Conservation (phyloP, 306 rosid genomes). For the Sophora flavescens region DNA sequence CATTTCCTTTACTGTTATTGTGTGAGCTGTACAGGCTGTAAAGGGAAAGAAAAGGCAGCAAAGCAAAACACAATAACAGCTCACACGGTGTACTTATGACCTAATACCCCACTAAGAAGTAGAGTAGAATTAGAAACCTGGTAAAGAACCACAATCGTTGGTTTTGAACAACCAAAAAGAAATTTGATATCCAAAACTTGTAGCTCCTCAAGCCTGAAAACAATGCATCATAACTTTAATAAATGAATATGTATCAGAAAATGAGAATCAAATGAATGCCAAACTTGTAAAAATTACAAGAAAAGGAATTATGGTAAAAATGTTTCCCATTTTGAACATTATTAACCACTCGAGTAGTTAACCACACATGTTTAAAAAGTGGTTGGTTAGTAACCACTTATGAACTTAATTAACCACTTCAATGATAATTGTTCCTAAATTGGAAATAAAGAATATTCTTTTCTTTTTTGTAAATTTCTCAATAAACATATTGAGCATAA, state of each 20-base stretch:
- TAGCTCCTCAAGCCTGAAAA: conserved; percentile 98
- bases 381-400: neutral
- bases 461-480: neutral
- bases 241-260: conserved; percentile 9
- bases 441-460: neutral
- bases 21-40: too few species aligned
- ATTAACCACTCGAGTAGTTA: neutral
- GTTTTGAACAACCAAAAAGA: conserved; percentile 94
- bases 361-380: neutral
- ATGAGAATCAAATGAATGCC: neutral
- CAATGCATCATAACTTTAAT: conserved; percentile 37
- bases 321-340: neutral
- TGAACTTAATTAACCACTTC: neutral
- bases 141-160: conserved; percentile 97
- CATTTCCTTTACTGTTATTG: too few species aligned
- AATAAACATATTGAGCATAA: neutral
- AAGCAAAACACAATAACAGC: conserved; percentile 23
- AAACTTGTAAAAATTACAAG: neutral
- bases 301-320: neutral
- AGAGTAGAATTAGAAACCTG: conserved; percentile 62
- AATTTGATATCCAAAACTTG: conserved; percentile 97
- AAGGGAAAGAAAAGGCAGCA: neutral
- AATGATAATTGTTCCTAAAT: neutral
- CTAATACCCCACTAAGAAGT: neutral
- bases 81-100: conserved; percentile 3